Evolutionary conservation across 1,284 basidiomycete species (phyloP).

Genomic region (Ceratobasidium papillatum): DNA sequence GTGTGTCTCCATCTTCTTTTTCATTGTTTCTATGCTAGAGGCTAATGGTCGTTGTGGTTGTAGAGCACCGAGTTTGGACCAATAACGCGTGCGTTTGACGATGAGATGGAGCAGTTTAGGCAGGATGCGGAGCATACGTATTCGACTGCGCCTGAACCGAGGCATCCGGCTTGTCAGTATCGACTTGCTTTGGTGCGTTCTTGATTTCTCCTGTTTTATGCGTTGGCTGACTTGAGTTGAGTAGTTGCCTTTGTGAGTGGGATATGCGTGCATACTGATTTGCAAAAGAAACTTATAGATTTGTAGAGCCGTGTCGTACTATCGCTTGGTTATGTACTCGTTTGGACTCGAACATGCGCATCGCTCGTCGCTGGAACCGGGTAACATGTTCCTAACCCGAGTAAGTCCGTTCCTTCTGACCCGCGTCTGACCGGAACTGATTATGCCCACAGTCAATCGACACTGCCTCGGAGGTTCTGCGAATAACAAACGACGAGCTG

Average conservation of each 20-base stretch:
- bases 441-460: slow-evolving; percentile 67
- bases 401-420: slow-evolving; percentile 52
- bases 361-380: slow-evolving; percentile 67
- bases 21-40: not conserved
- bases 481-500: slow-evolving; percentile 68
- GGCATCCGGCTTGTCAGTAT: slow-evolving; percentile 25
- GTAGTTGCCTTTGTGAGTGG: slow-evolving; percentile 75
- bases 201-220: slow-evolving; percentile 2
- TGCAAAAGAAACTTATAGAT: slow-evolving; percentile 40
- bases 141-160: slow-evolving; percentile 62
- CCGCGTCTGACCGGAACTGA: not conserved
- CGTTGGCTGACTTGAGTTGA: slow-evolving; percentile 55
- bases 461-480: slow-evolving; percentile 72
- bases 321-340: slow-evolving; percentile 82
- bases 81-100: slow-evolving; percentile 69
- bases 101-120: slow-evolving; percentile 63
- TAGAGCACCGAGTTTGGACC: slow-evolving; percentile 72
- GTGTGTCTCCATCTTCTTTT: slow-evolving; percentile 51
- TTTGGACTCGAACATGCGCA: slow-evolving; percentile 86
- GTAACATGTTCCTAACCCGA: slow-evolving; percentile 73
- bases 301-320: slow-evolving; percentile 73
- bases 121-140: slow-evolving; percentile 71
- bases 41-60: not conserved
- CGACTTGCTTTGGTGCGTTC: slow-evolving; percentile 54
- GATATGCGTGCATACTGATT: not conserved